Percentiles rank a stretch among this genome's conserved stretches.
phyloP scores from a whole-genome alignment of 1,284 basidiomycete species.

The Singerocomus rubriflavus region DNA sequence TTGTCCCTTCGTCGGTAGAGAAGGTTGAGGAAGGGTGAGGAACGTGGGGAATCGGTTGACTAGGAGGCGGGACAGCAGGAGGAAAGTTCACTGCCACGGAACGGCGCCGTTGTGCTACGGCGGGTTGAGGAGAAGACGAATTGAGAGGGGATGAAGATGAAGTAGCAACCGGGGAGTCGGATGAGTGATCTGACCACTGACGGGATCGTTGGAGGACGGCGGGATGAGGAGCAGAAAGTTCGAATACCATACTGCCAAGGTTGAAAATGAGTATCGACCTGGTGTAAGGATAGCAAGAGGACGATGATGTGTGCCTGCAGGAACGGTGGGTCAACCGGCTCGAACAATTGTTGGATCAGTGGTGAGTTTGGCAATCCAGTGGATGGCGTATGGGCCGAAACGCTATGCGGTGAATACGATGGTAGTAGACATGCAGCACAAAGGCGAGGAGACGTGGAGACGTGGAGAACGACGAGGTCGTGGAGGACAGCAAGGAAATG shows the following conservation, averaged over 20 bases:
- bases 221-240: constrained; percentile 46
- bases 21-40: constrained; percentile 34
- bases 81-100: constrained; percentile 61
- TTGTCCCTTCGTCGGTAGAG: constrained; percentile 24
- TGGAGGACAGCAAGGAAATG: neutral
- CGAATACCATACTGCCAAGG: constrained; percentile 47
- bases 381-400: neutral
- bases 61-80: constrained; percentile 71
- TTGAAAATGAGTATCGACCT: constrained; percentile 1
- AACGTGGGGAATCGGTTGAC: constrained; percentile 64
- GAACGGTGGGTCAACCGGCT: constrained; percentile 11
- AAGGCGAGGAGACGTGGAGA: constrained; percentile 1
- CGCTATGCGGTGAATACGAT: constrained; percentile 14
- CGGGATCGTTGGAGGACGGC: constrained; percentile 39
- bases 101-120: constrained; percentile 52
- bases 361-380: constrained; percentile 18
- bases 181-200: constrained; percentile 47
- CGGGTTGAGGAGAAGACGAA: constrained; percentile 34
- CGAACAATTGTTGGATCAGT: constrained; percentile 11
- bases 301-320: neutral
- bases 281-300: neutral
- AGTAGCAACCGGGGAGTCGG: constrained; percentile 25
- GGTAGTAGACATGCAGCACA: constrained; percentile 16
- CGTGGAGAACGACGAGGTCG: constrained; percentile 8
- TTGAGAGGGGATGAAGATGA: constrained; percentile 37